Conservation (phyloP, 495 filamentous ascomycete genomes). For the Neurospora cerealis region DNA sequence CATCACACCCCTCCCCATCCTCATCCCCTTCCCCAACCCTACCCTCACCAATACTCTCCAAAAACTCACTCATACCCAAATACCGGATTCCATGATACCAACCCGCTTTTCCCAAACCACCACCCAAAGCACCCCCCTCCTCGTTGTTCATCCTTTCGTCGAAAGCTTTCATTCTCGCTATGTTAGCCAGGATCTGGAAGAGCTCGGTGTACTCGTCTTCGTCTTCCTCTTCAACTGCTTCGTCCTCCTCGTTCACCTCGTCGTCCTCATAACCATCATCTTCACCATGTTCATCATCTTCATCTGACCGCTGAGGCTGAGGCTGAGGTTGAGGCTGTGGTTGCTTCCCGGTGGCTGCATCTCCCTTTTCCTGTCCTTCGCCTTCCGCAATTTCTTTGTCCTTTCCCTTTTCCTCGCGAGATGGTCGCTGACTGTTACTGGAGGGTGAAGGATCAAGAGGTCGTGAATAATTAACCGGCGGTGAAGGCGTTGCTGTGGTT, state of each 20-base stretch:
- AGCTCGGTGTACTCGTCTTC: background rate
- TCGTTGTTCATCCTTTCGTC: background rate
- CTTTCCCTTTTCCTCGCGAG: background rate
- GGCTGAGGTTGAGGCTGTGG: background rate
- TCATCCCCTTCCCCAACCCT: conserved; percentile 6
- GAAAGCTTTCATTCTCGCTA: background rate
- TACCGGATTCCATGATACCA: background rate
- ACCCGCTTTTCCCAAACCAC: background rate
- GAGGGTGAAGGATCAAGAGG: background rate
- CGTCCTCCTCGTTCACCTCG: background rate
- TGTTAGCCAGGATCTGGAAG: background rate
- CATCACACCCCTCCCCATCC: conserved; percentile 4
- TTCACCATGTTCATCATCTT: background rate
- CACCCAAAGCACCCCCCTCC: background rate
- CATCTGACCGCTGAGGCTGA: background rate
- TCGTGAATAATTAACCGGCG: background rate
- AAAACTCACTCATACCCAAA: background rate
- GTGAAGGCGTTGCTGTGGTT: background rate
- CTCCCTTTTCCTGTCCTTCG: background rate
- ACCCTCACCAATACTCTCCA: conserved; percentile 6
- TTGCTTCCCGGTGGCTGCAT: background rate
- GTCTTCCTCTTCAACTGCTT: background rate
- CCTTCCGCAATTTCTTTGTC: background rate
- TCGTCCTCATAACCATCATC: background rate
- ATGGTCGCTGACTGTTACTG: background rate